These are phyloP conservation scores for Blepharisma japonicum DNA, from an alignment of 73 alveolate species.

Conservation along the genomic window DNA sequence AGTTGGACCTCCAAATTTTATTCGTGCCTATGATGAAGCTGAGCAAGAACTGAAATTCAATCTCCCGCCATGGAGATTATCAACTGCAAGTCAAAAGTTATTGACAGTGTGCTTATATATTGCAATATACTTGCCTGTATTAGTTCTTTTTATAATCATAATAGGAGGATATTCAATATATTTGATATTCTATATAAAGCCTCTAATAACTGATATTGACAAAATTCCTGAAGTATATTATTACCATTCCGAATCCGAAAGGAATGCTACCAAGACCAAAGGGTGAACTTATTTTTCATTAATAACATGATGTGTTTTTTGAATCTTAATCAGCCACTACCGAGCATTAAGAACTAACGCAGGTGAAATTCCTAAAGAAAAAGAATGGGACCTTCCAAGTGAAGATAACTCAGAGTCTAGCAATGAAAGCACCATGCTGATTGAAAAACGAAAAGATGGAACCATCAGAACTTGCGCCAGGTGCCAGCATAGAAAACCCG, in stretches of 20 bases:
- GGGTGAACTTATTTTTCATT: neutral
- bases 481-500: conserved; percentile 68
- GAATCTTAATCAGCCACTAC: neutral
- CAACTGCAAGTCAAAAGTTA: neutral
- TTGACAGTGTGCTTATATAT: neutral
- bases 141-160: neutral
- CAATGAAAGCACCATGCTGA: neutral
- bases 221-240: conserved; percentile 19
- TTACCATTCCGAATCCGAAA: conserved; percentile 20
- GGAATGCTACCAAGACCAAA: neutral
- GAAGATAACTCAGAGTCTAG: conserved; percentile 23
- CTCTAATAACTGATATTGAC: neutral
- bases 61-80: conserved; percentile 18
- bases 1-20: too few species aligned
- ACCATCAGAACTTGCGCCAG: conserved; percentile 43
- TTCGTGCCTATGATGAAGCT: conserved; percentile 2
- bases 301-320: neutral
- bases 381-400: conserved; percentile 47
- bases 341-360: conserved; percentile 39
- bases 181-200: neutral
- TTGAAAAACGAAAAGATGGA: conserved; percentile 48
- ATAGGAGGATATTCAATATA: neutral
- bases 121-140: neutral
- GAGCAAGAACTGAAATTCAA: conserved; percentile 18
- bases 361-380: conserved; percentile 41